A percentile compares a stretch with the other conserved stretches of the same genome.
Evolutionary conservation across 179 eudicot genomes (phyloP).

Genomic region (Carnegiea gigantea): DNA sequence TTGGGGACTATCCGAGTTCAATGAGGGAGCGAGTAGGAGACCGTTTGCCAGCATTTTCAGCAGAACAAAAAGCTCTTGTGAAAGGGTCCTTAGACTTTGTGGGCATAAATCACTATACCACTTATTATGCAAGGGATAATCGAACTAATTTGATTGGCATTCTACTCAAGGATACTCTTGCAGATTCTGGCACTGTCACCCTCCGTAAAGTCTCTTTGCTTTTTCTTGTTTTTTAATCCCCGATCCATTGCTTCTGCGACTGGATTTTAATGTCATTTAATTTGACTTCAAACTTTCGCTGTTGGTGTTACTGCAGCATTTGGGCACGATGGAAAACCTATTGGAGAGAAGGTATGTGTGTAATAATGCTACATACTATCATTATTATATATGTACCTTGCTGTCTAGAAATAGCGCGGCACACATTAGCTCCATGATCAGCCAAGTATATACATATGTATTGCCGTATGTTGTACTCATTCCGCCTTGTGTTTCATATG

Average conservation of each 20-base stretch:
- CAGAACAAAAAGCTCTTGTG: conserved; percentile 42
- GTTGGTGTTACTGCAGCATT: conserved; percentile 25
- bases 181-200: conserved; percentile 65
- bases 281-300: neutral
- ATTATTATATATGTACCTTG: too few relatives aligned
- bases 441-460: too few relatives aligned
- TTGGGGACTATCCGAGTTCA: conserved; percentile 72
- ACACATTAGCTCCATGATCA: too few relatives aligned
- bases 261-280: neutral
- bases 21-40: conserved; percentile 76
- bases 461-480: too few relatives aligned
- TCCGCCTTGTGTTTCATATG: too few relatives aligned
- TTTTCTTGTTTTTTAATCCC: neutral
- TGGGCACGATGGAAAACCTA: conserved; percentile 54
- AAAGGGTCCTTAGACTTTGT: conserved; percentile 84
- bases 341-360: conserved; percentile 56
- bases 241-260: neutral
- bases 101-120: conserved; percentile 91
- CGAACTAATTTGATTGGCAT: conserved; percentile 40
- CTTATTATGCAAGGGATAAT: conserved; percentile 57
- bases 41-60: conserved; percentile 65
- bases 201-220: conserved; percentile 48
- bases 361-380: neutral
- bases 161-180: conserved; percentile 56
- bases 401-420: too few relatives aligned